These are phyloP conservation scores for Plenodomus tracheiphilus DNA, from an alignment of 2,329 filamentous ascomycete species.

Conservation along the genomic window DNA sequence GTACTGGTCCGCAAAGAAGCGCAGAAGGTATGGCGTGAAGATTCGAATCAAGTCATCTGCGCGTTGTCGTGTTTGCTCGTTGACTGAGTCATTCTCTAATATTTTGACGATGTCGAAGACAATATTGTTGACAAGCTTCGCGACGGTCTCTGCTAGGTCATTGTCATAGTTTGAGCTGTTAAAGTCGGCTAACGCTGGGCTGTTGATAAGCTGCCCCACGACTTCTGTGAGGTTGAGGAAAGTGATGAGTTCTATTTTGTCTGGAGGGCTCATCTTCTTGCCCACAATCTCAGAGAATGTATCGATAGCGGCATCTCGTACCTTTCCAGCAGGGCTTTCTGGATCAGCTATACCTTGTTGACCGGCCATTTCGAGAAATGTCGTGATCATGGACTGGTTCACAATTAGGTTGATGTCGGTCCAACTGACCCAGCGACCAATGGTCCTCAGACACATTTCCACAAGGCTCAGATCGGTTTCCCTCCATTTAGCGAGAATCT, in stretches of 20 bases:
- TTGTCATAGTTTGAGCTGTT: slow-evolving; percentile 89
- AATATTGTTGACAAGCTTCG: slow-evolving; percentile 91
- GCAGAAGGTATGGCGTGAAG: slow-evolving; percentile 84
- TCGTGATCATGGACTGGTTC: slow-evolving; percentile 75
- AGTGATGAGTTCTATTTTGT: slow-evolving; percentile 92
- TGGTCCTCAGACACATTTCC: slow-evolving; percentile 86
- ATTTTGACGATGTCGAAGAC: slow-evolving; percentile 85
- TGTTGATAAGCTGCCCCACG: slow-evolving; percentile 81
- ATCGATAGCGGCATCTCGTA: slow-evolving; percentile 89
- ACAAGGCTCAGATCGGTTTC: slow-evolving; percentile 70
- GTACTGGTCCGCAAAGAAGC: slow-evolving; percentile 97
- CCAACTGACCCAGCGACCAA: slow-evolving; percentile 98
- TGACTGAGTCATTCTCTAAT: slow-evolving; percentile 69
- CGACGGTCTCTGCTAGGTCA: slow-evolving; percentile 91
- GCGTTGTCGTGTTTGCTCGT: slow-evolving; percentile 67
- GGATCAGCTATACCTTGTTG: slow-evolving; percentile 62
- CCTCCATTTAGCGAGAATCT: slow-evolving; percentile 79
- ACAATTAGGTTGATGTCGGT: slow-evolving; percentile 94
- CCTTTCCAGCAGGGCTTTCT: slow-evolving; percentile 67
- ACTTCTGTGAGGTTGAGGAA: slow-evolving; percentile 88
- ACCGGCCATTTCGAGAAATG: slow-evolving; percentile 86
- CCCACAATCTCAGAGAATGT: slow-evolving; percentile 93
- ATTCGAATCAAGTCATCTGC: slow-evolving; percentile 81
- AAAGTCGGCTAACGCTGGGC: slow-evolving; percentile 76
- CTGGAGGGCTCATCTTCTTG: slow-evolving; percentile 94